phyloP scores from a whole-genome alignment of 306 rosid species.

The Quercus alba region DNA sequence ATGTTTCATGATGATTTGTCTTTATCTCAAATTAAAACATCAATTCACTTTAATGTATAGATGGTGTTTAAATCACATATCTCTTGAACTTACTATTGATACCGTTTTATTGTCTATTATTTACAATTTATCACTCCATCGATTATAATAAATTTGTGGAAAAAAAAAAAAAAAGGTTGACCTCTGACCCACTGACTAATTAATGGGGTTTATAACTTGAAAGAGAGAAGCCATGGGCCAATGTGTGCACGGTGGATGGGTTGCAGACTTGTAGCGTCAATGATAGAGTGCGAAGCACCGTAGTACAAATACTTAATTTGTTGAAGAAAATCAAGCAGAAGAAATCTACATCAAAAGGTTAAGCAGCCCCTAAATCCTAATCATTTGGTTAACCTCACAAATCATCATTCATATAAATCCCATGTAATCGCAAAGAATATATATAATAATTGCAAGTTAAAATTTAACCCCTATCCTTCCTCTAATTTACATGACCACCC shows the following conservation, averaged over 20 bases:
- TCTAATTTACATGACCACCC: constrained; percentile 4
- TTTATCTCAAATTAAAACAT: too few species aligned
- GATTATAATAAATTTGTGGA: too few species aligned
- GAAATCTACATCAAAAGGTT: constrained; percentile 36
- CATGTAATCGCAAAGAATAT: not conserved
- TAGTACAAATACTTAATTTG: not conserved
- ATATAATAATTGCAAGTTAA: not conserved
- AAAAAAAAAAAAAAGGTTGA: too few species aligned
- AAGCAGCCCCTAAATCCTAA: constrained; percentile 13
- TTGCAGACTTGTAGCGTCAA: not conserved
- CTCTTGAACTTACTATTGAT: too few species aligned
- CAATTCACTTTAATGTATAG: too few species aligned
- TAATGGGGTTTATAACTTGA: too few species aligned
- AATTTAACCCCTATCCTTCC: not conserved
- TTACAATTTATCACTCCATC: too few species aligned
- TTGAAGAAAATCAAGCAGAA: constrained; percentile 3
- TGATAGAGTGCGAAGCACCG: not conserved
- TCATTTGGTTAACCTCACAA: constrained; percentile 24
- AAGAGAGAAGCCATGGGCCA: not conserved
- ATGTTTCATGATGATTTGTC: too few species aligned
- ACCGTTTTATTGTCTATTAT: too few species aligned
- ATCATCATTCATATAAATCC: not conserved
- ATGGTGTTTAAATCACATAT: too few species aligned
- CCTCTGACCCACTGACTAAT: too few species aligned
- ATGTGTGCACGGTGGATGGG: not conserved